Conservation (phyloP, 2,329 filamentous ascomycete species). For the Colletotrichum somersetense region DNA sequence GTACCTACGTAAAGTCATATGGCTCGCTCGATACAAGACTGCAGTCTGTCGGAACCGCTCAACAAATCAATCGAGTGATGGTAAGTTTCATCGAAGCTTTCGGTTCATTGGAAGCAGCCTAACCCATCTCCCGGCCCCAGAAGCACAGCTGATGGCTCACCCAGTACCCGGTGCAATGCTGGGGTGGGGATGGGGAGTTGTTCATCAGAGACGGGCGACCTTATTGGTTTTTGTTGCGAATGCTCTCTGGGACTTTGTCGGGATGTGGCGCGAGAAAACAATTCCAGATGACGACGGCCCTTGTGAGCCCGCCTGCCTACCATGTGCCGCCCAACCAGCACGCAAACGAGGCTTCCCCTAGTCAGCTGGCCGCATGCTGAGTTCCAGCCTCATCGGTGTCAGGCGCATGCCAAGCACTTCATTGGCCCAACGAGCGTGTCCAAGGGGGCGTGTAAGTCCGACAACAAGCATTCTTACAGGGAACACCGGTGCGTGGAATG, state of each 20-base stretch:
- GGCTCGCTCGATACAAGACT: neutral
- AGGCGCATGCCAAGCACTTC: neutral
- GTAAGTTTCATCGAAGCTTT: neutral
- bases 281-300: neutral
- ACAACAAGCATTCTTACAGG: neutral
- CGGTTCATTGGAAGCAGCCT: neutral
- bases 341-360: neutral
- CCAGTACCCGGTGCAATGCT: conserved; percentile 9
- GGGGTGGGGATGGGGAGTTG: neutral
- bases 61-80: neutral
- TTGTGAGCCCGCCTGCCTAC: neutral
- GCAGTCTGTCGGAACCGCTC: neutral
- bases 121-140: neutral
- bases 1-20: neutral
- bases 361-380: neutral
- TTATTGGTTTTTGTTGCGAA: neutral
- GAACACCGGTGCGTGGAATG: neutral
- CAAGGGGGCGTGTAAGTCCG: neutral
- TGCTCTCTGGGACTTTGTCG: neutral
- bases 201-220: neutral
- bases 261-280: neutral
- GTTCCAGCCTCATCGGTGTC: neutral
- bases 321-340: neutral
- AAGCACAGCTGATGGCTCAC: conserved; percentile 8
- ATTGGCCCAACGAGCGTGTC: neutral